Evolutionary conservation across 192 early-diverging fungal genomes (phyloP).

Genomic region (Helicostylum pulchrum): DNA sequence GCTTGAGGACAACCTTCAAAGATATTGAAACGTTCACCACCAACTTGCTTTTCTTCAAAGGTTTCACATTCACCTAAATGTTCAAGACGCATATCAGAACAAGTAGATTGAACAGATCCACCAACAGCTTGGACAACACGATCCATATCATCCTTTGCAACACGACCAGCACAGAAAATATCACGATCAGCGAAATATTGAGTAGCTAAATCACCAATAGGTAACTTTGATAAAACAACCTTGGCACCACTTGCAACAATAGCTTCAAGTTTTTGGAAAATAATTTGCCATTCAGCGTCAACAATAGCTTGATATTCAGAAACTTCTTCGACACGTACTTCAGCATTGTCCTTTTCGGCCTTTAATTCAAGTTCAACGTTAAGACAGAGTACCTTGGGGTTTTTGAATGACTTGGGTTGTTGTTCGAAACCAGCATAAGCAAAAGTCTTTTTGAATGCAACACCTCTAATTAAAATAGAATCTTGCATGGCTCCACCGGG

Average conservation of each 20-base stretch:
- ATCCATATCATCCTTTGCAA: slow-evolving; percentile 86
- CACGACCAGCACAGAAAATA: slow-evolving; percentile 98
- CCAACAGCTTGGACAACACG: slow-evolving; percentile 95
- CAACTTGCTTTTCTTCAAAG: slow-evolving; percentile 97
- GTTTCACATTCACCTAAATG: slow-evolving; percentile 87
- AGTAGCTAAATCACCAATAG: slow-evolving; percentile 98
- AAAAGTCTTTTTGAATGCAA: slow-evolving; percentile 99
- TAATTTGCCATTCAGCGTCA: slow-evolving; percentile 99
- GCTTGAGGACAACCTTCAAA: slow-evolving; percentile 93
- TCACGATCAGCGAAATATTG: slow-evolving; percentile 99
- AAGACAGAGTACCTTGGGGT: slow-evolving; percentile 88
- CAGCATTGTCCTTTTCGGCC: slow-evolving; percentile 99
- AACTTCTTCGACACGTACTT: slow-evolving; percentile 95
- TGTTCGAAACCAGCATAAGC: slow-evolving; percentile 99
- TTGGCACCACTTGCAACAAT: slow-evolving; percentile 95
- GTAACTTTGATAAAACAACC: slow-evolving; percentile 95
- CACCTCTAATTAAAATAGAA: slow-evolving; percentile 91
- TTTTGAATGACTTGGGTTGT: slow-evolving; percentile 92
- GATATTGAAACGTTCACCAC: slow-evolving; percentile 94
- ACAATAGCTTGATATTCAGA: slow-evolving; percentile 99
- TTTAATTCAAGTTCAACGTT: slow-evolving; percentile 99
- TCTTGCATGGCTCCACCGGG: slow-evolving; percentile 98
- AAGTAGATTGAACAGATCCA: slow-evolving; percentile 88
- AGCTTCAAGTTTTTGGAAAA: slow-evolving; percentile 96
- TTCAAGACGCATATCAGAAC: slow-evolving; percentile 72